phyloP scores from a whole-genome alignment of 768 basidiomycete species.

The Rhodotorula diobovata region DNA sequence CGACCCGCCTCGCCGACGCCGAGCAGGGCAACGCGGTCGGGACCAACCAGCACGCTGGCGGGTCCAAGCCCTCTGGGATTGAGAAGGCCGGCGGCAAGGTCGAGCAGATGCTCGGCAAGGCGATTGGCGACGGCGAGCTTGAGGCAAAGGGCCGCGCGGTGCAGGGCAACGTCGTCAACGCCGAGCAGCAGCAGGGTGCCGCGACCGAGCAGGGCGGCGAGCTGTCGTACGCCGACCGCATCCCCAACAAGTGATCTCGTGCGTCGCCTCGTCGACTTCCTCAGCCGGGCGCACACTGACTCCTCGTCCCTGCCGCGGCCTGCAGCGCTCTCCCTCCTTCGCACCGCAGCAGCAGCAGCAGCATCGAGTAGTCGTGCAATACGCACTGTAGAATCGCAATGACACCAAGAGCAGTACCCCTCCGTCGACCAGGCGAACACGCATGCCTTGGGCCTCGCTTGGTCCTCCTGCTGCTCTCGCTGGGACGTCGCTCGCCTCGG shows the following conservation, averaged over 20 bases:
- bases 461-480: too few relatives aligned
- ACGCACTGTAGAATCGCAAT: too few relatives aligned
- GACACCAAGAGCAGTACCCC: too few relatives aligned
- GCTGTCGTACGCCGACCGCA: background rate
- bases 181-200: background rate
- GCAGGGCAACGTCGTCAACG: background rate
- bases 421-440: too few relatives aligned
- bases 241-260: background rate
- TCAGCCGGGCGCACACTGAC: background rate
- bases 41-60: background rate
- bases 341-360: too few relatives aligned
- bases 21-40: background rate
- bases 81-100: conserved; percentile 1
- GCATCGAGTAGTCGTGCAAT: too few relatives aligned
- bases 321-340: too few relatives aligned
- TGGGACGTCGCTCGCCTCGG: too few relatives aligned
- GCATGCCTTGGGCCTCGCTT: too few relatives aligned
- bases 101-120: background rate
- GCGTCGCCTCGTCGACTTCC: background rate
- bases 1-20: conserved; percentile 1
- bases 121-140: background rate
- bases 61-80: background rate
- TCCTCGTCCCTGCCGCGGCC: too few relatives aligned
- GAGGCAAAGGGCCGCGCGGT: background rate
- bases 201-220: background rate